phyloP scores from a whole-genome alignment of 208 protist genomes.

The Hexamita inflata region DNA sequence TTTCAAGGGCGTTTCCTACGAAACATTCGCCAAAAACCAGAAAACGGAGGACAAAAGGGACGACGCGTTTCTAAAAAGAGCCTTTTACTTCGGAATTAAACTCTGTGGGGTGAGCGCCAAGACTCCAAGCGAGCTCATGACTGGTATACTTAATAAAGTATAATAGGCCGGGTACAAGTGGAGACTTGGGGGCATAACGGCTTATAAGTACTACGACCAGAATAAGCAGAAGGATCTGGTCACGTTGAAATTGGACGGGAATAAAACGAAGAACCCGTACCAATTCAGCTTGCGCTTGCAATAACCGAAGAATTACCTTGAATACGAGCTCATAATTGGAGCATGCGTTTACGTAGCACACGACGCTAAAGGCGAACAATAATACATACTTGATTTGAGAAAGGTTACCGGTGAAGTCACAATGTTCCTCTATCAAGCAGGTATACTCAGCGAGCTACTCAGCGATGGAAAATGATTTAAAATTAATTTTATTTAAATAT shows the following conservation, averaged over 20 bases:
- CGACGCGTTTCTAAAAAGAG: not conserved
- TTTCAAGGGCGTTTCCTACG: not conserved
- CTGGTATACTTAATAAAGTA: not conserved
- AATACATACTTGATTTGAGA: constrained; percentile 19
- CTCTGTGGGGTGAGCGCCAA: not conserved
- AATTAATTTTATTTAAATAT: too few species aligned
- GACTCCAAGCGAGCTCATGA: not conserved
- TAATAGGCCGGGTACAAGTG: not conserved
- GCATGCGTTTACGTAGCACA: not conserved
- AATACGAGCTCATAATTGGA: constrained; percentile 15
- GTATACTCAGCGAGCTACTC: not conserved
- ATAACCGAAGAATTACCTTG: not conserved
- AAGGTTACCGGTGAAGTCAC: constrained; percentile 17
- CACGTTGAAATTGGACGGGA: not conserved
- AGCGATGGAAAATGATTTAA: too few species aligned
- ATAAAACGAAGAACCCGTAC: constrained; percentile 12
- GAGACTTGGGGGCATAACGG: not conserved
- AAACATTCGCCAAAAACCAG: not conserved
- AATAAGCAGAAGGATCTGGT: not conserved
- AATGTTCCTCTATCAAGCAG: constrained; percentile 7
- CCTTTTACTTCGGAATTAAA: constrained; percentile 12
- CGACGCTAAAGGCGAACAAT: not conserved
- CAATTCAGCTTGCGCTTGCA: not conserved
- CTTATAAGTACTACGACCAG: constrained; percentile 23
- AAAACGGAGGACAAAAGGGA: too few species aligned